Conservation (phyloP, 768 basidiomycete species). For the Saitozyma sp. region DNA sequence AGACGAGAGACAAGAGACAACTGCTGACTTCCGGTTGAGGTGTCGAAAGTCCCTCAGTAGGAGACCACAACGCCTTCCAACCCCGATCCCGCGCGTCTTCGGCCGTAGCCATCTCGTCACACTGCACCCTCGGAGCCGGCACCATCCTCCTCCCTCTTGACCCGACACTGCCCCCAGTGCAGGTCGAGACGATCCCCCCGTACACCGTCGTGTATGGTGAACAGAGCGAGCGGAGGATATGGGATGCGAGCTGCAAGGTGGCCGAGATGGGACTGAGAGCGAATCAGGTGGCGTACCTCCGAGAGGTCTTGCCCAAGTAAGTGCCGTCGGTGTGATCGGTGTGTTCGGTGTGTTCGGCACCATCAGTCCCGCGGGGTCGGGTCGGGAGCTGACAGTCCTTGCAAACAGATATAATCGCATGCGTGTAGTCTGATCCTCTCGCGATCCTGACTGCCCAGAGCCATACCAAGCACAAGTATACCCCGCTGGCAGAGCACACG, state of each 20-base stretch:
- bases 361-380: too few relatives aligned
- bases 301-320: constrained; percentile 64
- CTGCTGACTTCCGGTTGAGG: constrained; percentile 57
- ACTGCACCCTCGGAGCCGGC: constrained; percentile 21
- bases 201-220: constrained; percentile 83
- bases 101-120: constrained; percentile 57
- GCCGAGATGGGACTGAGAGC: constrained; percentile 79
- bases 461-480: not conserved
- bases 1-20: not conserved
- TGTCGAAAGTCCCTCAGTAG: constrained; percentile 80
- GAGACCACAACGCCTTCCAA: constrained; percentile 80
- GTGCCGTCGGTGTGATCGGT: not conserved
- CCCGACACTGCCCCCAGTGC: not conserved
- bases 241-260: constrained; percentile 80
- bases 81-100: constrained; percentile 81
- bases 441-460: not conserved
- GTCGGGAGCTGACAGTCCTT: too few relatives aligned
- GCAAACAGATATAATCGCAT: constrained; percentile 25
- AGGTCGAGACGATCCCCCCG: constrained; percentile 72
- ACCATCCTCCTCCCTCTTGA: constrained; percentile 21
- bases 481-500: too few relatives aligned
- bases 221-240: constrained; percentile 65
- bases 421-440: constrained; percentile 7
- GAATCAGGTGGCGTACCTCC: constrained; percentile 88
- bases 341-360: too few relatives aligned